Base-by-base conservation (phyloP, 2,329 filamentous ascomycete genomes). In the Lasiodiplodia citricola region DNA sequence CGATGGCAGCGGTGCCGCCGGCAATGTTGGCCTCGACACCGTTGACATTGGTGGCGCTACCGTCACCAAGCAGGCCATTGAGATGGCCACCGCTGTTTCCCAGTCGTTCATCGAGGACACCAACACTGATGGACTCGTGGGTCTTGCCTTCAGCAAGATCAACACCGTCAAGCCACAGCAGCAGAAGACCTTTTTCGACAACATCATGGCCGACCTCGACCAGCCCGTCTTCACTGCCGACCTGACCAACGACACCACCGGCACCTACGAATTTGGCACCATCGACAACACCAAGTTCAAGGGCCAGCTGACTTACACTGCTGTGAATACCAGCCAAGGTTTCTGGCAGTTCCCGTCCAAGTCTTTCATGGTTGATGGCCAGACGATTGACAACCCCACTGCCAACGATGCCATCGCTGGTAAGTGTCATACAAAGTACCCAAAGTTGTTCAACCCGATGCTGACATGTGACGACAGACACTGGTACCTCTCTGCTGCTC, bases 151-250 rank as follows among this genome's bases (percentile, higher is more conserved):
- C 25, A 66, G 54, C 68, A 62, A 50, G 31, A 47, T 64, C 68
- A 74, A 78, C 31, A 77, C 76, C 28, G 86, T 92, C 69, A 75
- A 84, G 75, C 90, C 90, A 0, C 80, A 83, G 18, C 81, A 83
- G 71, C 89, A 91, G 72, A 90, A 89, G 79, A 93, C 91, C 13
- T 93, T 92, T 78, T 92, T 93, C 76, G 90, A 92, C 74, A 93
- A 91, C 76, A 82, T 91, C 72, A 86, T 87, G 78, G 71, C 78
- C n/a, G 78, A 82, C 21, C 86, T 93, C 28, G 84, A 87, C 31
- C 80, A 87, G 78, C 90, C 91, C 0, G 80, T 94, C 51, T 91
- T 94, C 80, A 92, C 91, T 0, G 91, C 90, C 28, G 86, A 91
- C 70, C 83, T 95, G 55, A 87, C 87, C 74, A 84, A 87, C 71